A percentile compares a stretch with the other conserved stretches of the same genome.
Conservation (phyloP, 345 rosid genomes). For the Turnera subulata region DNA sequence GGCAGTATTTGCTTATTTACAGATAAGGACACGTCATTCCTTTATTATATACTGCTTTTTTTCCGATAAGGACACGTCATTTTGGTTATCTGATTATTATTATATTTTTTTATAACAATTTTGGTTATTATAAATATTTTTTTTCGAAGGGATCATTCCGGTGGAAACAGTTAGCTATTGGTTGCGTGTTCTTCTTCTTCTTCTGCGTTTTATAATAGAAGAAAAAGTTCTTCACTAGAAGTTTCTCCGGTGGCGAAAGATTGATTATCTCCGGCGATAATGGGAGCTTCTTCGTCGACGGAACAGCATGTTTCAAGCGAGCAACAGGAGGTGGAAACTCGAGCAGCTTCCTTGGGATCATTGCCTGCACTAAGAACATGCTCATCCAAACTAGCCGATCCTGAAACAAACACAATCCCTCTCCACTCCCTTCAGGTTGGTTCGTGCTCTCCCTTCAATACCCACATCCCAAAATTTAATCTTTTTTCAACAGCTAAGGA, state of each 20-base stretch:
- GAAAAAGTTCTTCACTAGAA: no score
- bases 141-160: neutral
- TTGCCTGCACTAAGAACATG: no score
- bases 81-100: no score
- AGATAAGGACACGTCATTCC: no score
- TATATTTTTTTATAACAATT: neutral
- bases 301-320: conserved; percentile 39
- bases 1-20: no score
- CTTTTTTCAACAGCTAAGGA: neutral
- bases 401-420: conserved; percentile 47
- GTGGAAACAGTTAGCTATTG: neutral
- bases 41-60: no score
- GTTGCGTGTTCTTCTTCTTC: neutral
- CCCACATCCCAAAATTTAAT: neutral
- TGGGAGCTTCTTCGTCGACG: conserved; percentile 82
- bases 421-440: conserved; percentile 65
- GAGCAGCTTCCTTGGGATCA: conserved; percentile 69
- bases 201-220: neutral
- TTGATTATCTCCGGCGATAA: conserved; percentile 14
- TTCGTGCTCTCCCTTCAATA: neutral
- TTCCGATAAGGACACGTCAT: no score
- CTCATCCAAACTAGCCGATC: conserved; percentile 47
- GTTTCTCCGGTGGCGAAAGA: neutral
- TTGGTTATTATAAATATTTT: neutral
- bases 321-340: conserved; percentile 58